Evolutionary conservation across 2,329 filamentous ascomycete genomes (phyloP).

Genomic region (Sphaerulina musiva): DNA sequence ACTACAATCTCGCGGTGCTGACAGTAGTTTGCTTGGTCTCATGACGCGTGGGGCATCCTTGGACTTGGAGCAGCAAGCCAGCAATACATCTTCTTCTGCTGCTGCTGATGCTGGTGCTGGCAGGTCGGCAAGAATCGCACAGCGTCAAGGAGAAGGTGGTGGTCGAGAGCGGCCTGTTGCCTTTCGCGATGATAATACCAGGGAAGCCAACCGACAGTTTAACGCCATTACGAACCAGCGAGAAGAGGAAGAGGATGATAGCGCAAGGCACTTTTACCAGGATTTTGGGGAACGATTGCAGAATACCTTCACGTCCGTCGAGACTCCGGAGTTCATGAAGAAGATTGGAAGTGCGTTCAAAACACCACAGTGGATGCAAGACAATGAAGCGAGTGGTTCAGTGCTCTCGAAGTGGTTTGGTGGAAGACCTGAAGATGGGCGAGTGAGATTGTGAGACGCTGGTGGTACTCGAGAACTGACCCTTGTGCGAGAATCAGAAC

Average conservation of each 20-base stretch:
- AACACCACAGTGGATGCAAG: conserved; percentile 69
- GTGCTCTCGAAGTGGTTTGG: conserved; percentile 32
- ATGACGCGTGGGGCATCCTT: conserved; percentile 26
- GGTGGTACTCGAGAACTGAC: too few relatives aligned
- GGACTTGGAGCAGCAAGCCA: conserved; percentile 24
- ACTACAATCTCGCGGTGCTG: conserved; percentile 37
- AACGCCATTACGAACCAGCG: conserved; percentile 28
- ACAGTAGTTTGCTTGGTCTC: conserved; percentile 32
- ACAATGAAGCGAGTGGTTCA: conserved; percentile 19
- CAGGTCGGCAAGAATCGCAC: not conserved
- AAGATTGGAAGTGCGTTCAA: conserved; percentile 64
- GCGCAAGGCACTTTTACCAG: conserved; percentile 62
- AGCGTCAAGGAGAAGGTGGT: conserved; percentile 6
- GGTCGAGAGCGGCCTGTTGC: not conserved
- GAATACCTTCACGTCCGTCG: conserved; percentile 83
- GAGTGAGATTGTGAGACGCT: conserved; percentile 24
- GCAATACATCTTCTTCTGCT: conserved; percentile 1
- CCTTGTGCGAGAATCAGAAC: too few relatives aligned
- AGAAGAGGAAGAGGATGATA: conserved; percentile 56
- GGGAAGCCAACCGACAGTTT: conserved; percentile 29
- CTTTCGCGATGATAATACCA: conserved; percentile 16
- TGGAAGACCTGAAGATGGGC: conserved; percentile 28
- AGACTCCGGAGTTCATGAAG: conserved; percentile 67
- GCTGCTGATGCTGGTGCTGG: not conserved
- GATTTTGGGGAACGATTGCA: conserved; percentile 77